Conservation (phyloP, 768 basidiomycete genomes). For the Trametes sanguinea region DNA sequence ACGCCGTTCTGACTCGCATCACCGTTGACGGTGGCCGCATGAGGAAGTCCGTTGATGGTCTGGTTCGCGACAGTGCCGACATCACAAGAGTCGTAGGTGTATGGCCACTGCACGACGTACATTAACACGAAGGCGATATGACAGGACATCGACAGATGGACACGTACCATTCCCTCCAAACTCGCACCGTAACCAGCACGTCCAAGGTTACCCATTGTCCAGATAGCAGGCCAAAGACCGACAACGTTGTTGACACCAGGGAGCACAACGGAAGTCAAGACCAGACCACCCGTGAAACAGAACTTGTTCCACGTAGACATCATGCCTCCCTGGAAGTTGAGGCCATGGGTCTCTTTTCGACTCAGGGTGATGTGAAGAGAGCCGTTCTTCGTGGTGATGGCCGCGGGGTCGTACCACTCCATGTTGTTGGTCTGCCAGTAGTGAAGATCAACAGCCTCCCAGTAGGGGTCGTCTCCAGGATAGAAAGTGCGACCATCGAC, state of each 20-base stretch:
- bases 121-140: no score
- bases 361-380: slow-evolving; percentile 53
- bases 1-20: slow-evolving; percentile 44
- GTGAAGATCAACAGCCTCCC: slow-evolving; percentile 83
- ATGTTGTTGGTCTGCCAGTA: slow-evolving; percentile 69
- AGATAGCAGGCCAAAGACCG: slow-evolving; percentile 55
- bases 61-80: slow-evolving; percentile 61
- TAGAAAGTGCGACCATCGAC: slow-evolving; percentile 69
- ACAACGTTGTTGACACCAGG: slow-evolving; percentile 61
- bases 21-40: slow-evolving; percentile 61
- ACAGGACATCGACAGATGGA: no score
- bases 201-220: slow-evolving; percentile 75
- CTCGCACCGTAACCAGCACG: slow-evolving; percentile 87
- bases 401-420: slow-evolving; percentile 88
- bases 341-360: slow-evolving; percentile 51
- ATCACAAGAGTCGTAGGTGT: slow-evolving; percentile 84
- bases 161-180: slow-evolving; percentile 77
- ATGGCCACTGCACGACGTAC: slow-evolving; percentile 61
- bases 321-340: slow-evolving; percentile 48
- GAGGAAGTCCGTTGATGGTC: slow-evolving; percentile 67
- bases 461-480: slow-evolving; percentile 78
- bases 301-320: slow-evolving; percentile 76
- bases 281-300: slow-evolving; percentile 83
- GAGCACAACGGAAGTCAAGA: slow-evolving; percentile 64
- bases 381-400: slow-evolving; percentile 46